phyloP scores from a whole-genome alignment of 129 eudicot species.

The Deinandra increscens region DNA sequence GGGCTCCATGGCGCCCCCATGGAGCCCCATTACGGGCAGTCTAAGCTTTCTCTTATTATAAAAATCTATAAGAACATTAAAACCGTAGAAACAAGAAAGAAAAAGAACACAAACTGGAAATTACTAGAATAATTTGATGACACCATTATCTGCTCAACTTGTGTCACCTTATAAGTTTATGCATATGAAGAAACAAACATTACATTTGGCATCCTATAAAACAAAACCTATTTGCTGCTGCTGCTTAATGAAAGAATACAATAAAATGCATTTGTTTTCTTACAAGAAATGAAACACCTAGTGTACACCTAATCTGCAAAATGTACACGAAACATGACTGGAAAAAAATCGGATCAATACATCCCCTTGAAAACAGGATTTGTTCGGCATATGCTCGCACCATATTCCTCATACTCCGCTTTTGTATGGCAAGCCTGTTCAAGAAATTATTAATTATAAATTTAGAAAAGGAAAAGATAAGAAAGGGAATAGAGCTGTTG shows the following conservation, averaged over 20 bases:
- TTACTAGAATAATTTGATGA: slow-evolving; percentile 20
- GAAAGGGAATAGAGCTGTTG: background rate
- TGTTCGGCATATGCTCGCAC: slow-evolving; percentile 98
- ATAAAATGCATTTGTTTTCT: slow-evolving; percentile 19
- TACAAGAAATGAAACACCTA: slow-evolving; percentile 40
- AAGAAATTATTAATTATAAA: background rate
- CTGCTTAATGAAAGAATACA: slow-evolving; percentile 53
- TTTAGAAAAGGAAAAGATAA: background rate
- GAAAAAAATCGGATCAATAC: slow-evolving; percentile 46
- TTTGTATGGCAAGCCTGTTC: slow-evolving; percentile 97
- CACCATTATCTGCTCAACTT: slow-evolving; percentile 33
- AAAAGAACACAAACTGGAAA: slow-evolving; percentile 8
- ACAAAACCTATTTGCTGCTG: slow-evolving; percentile 34
- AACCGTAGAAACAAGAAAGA: background rate
- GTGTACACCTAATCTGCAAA: slow-evolving; percentile 46
- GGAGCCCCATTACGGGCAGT: no score
- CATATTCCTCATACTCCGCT: slow-evolving; percentile 94
- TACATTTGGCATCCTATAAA: slow-evolving; percentile 25
- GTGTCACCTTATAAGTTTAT: slow-evolving; percentile 33
- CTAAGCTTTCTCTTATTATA: no score
- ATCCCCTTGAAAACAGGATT: slow-evolving; percentile 99
- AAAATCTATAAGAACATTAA: no score
- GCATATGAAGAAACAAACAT: slow-evolving; percentile 23
- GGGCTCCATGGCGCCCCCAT: no score
- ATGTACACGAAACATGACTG: slow-evolving; percentile 32